Conservation (phyloP, 129 eudicot species). For the Lonicera japonica region DNA sequence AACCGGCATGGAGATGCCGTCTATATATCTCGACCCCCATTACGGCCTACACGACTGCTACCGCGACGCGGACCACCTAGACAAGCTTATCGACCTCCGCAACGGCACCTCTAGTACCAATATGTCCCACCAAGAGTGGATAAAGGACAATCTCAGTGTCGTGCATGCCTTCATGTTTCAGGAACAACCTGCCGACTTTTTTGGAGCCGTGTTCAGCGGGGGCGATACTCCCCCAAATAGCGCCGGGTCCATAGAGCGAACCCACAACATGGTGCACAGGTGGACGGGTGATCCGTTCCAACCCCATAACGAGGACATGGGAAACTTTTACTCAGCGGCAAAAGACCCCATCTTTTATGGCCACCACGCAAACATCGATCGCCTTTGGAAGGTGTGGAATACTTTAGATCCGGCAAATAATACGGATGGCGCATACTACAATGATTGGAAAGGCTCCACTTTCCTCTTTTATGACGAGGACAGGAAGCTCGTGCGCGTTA, state of each 20-base stretch:
- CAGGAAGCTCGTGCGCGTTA: constrained; percentile 42
- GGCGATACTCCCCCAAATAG: no score
- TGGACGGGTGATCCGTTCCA: constrained; percentile 33
- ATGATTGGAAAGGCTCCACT: constrained; percentile 34
- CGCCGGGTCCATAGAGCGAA: constrained; percentile 28
- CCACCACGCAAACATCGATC: constrained; percentile 37
- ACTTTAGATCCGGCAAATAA: constrained; percentile 14
- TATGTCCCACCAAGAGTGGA: constrained; percentile 14
- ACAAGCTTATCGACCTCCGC: no score
- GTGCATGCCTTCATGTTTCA: constrained; percentile 36
- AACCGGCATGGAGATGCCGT: constrained; percentile 18
- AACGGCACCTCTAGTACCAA: constrained; percentile 14
- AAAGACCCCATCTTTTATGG: constrained; percentile 37
- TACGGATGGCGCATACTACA: constrained; percentile 26
- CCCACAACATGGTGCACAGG: constrained; percentile 25
- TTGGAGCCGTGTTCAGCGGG: constrained; percentile 18
- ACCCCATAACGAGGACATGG: constrained; percentile 31
- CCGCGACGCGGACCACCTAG: no score
- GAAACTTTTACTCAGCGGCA: constrained; percentile 31
- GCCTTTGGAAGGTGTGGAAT: constrained; percentile 39
- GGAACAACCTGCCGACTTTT: constrained; percentile 17
- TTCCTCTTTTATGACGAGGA: constrained; percentile 55
- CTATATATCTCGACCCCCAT: background rate
- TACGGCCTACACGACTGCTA: no score
- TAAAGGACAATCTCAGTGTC: constrained; percentile 26